Evolutionary conservation across 2,329 filamentous ascomycete genomes (phyloP).

Genomic region (Trichophyton equinum): DNA sequence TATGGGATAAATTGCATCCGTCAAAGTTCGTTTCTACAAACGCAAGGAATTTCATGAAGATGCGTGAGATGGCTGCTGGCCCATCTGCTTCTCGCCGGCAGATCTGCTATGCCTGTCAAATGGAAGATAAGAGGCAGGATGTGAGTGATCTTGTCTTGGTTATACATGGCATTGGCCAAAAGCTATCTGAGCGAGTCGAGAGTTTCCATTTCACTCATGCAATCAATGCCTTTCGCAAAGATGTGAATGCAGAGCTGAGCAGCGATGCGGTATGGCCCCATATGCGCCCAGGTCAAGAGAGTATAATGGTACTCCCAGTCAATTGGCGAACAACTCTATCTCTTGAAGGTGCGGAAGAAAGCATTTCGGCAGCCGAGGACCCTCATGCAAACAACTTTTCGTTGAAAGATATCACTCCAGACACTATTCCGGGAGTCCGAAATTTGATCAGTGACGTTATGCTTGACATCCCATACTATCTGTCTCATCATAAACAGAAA

Average conservation of each 20-base stretch:
- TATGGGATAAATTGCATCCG: conserved; percentile 64
- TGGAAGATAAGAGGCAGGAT: conserved; percentile 51
- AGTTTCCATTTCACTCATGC: conserved; percentile 96
- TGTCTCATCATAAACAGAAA: conserved; percentile 88
- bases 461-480: conserved; percentile 95
- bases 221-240: conserved; percentile 77
- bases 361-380: conserved; percentile 40
- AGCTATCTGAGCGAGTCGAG: conserved; percentile 85
- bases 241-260: conserved; percentile 72
- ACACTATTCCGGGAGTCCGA: conserved; percentile 81
- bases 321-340: conserved; percentile 88
- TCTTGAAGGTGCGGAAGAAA: conserved; percentile 65
- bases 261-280: conserved; percentile 61
- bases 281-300: conserved; percentile 64
- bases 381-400: conserved; percentile 50
- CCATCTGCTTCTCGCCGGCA: conserved; percentile 17
- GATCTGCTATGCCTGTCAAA: conserved; percentile 45
- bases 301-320: conserved; percentile 85
- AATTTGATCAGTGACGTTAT: conserved; percentile 94
- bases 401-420: conserved; percentile 82
- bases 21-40: conserved; percentile 31
- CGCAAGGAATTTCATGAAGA: conserved; percentile 31
- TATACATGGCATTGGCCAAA: conserved; percentile 92
- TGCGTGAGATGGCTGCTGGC: conserved; percentile 24
- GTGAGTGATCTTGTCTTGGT: conserved; percentile 84